Evolutionary conservation across 805 yeast genomes (phyloP), one percentile per base, ranked within the genome.

Genomic region (Saccharomycopsis microspora): DNA sequence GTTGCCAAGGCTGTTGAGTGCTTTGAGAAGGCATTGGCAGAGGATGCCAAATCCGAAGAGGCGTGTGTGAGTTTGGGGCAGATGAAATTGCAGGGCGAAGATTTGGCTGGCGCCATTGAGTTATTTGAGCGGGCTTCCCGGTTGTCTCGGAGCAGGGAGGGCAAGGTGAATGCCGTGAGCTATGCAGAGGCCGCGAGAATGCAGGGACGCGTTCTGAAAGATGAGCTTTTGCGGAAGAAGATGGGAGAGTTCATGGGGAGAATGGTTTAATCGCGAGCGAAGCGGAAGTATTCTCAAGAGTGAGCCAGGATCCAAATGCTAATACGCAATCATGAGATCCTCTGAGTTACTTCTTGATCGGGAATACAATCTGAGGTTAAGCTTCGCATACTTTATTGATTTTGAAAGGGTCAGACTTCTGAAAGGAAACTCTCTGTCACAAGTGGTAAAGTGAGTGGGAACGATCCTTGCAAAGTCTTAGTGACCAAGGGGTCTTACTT

Each of bases 1-100:
- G 68, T 64, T 54, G 65, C 61, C 45, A 72, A 68, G 39, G 75
- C 74, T 57, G 85, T 94, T 43, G 70, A 70, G 46, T 67, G 85
- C 53, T 77, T 89, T 61, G 74, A 75, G 57, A 71, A 77, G 61
- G 97, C 97, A 28, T 74, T 82, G 59, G 77, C 80, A 56, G 68
- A 82, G 52, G 98, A 94, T 69, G 88, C 96, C 46, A 81, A 80
- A 64, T 79, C 86, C 45, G 97, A 93, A 63, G 77, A 86, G 55
- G 97, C 96, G 41, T 76, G 85, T 62, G 76, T 87, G 56, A 79
- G 93, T n/a, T 74, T 90, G 56, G 97, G 97, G 43, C 97, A 93
- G 71, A 70, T 87, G 60, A 83, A 79, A 65, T 71, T 93, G 64
- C 95, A 88, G 70, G 77, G 75, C 58, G 90, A 85, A 64, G 75